Evolutionary conservation across 495 filamentous ascomycete genomes (phyloP), one percentile per base, ranked within the genome.

Genomic region (Podospora fimiseda): DNA sequence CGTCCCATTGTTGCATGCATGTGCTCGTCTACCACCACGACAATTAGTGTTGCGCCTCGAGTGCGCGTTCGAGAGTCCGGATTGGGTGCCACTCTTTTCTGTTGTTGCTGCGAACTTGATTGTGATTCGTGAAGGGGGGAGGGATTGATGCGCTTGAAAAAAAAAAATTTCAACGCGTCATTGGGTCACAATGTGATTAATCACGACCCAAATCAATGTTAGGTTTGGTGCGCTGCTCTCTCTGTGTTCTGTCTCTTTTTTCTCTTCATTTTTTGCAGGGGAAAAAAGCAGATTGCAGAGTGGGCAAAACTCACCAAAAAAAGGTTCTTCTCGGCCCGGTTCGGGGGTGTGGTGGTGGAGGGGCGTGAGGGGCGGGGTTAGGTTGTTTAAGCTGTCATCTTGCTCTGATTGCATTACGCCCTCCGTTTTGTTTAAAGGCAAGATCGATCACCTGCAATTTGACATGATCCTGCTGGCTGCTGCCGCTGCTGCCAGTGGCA

Each of bases 1-100:
- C 43, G 43, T 23, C 22, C 42, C 41, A 43, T 43, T 43, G 41
- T 43, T 43, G 20, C 41, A 43, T 43, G 27, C 27, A 33, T 46
- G 43, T 24, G 19, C 21, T 23, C 44, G 39, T 6, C 39, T 18
- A 41, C 23, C 21, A 23, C 44, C 6, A 44, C 42, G 42, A 20
- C 42, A 44, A 44, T 44, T 44, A 19, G 27, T 11, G 11, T 33
- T 33, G 27, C 27, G 27, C 27, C 27, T 33, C 27, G 27, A 11
- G 27, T 6, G 27, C 27, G 27, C 27, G 27, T 33, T 33, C 6
- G 6, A 33, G 27, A 33, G 27, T 33, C 27, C 27, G 27, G 5
- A 33, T 33, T 33, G 27, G 27, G 27, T 33, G 27, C 27, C 27
- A 33, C 27, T 11, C 5, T 33, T 33, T 33, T 33, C 11, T 11